Evolutionary conservation across 139 green algal genomes (phyloP), one percentile per base, ranked within the genome.

Genomic region (Gonium pectorale): DNA sequence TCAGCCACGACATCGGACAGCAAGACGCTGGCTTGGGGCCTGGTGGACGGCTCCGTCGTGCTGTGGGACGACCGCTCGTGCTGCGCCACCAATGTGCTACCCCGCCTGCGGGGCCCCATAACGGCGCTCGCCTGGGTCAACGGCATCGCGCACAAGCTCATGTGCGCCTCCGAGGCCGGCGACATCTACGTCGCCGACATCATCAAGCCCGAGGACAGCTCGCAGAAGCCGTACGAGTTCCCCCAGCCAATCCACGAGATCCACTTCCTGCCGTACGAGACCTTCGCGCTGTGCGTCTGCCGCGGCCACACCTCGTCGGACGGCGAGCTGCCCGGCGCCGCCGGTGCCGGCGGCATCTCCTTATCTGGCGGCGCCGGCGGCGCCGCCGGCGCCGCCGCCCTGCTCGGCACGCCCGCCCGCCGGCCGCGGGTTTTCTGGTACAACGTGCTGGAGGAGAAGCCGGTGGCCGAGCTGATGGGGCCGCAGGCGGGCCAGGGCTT

Each of bases 61-160:
- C 67, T 92, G 31, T 92, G 88, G 88, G 85, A 92, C 33, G 88
- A 92, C 59, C 81, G 84, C n/a, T 86, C 77, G 1, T 52, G 77
- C 60, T 83, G 77, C 35, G 4, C 43, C 15, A 83, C 43, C 43
- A 83, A 83, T 60, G 82, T 89, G 35, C 84, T 91, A 24, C 84
- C 84, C 6, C 80, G 88, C 33, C 72, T 91, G 29, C 59, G 67
- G 13, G 73, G 71, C 40, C 33, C 63, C 31, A 80, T 91, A 19
- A 88, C 67, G 40, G 88, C 88, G 17, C 46, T 89, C 31, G 67
- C 64, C 8, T 91, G 82, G 62, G 88, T 89, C 13, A 85, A 89
- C 60, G 88, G 88, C 29, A 51, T 78, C 15, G 24, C 80, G 17
- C 74, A 82, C 66, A 80, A 78, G 59, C 80, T 91, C 29, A 77